Evolutionary conservation across 768 basidiomycete species (phyloP), one percentile per base, ranked within the genome.

Genomic region (Boletus coccyginus): DNA sequence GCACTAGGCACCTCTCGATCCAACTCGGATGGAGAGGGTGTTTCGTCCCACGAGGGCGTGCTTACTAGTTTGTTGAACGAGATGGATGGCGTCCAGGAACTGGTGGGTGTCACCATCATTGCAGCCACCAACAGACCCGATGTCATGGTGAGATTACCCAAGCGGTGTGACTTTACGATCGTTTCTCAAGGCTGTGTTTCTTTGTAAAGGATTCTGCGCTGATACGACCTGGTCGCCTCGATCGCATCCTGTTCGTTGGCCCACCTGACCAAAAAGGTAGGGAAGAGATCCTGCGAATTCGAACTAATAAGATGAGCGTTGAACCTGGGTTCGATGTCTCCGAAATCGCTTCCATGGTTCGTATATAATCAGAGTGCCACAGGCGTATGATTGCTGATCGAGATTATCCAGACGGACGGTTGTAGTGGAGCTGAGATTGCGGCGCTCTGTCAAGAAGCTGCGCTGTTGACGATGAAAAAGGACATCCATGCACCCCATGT

Each of bases 71-170:
- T 99, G 13, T 70, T 99, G 53, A 98, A 96, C 67, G 97, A 99
- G 69, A 98, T 98, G 94, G 97, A 98, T 66, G 97, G 97, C 19
- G 90, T 98, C 1, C 92, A 98, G 72, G 94, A 96, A 72, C 78
- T 98, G 19, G 77, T 89, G 17, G 94, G 95, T 0, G 97, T 99
- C n/a, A 95, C 92, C 1, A 84, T 98, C 35, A 83, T 99, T 11
- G 97, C 94, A 2, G 97, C 97, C 0, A 99, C 97, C 13, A 98
- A 99, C 69, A 75, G 95, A 54, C 97, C 97, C 9, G 94, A 97
- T 58, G 84, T 85, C n/a, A 86, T 97, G 42, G 89, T 90, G 57
- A 69, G 91, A 78, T 44, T 17, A 27, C 24, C 24, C 27, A 27
- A 21, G 5, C 46, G 27, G n/a, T 24, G 17, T 46, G n/a, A 43